These are phyloP conservation scores for Magnolia changhungtana DNA, from an alignment of 164 flowering plant genomes.

Conservation along the genomic window DNA sequence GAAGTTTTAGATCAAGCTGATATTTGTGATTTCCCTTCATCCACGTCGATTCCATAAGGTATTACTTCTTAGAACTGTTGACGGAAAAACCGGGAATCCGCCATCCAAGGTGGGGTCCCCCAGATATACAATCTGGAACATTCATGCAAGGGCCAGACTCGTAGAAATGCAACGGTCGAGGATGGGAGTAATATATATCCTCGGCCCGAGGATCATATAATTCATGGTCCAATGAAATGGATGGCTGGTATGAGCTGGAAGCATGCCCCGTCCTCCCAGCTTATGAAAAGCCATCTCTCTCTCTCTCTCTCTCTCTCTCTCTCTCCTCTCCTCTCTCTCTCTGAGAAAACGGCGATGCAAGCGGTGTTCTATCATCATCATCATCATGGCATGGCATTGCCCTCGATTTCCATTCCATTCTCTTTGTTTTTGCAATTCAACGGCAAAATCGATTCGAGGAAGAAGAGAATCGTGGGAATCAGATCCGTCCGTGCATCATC, in stretches of 20 bases:
- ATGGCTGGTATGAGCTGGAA: not conserved
- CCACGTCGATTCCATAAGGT: no score
- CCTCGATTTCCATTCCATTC: not conserved
- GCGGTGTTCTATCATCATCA: not conserved
- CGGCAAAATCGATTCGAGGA: not conserved
- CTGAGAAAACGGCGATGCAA: not conserved
- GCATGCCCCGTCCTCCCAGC: not conserved
- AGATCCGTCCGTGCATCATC: constrained; percentile 20
- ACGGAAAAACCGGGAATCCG: no score
- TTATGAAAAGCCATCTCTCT: not conserved
- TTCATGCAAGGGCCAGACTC: no score
- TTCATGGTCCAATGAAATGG: not conserved
- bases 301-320: no score
- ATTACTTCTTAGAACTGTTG: no score
- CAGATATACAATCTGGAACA: no score
- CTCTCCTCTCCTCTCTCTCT: not conserved
- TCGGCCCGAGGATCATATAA: no score
- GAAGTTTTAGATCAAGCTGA: no score
- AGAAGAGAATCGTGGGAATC: not conserved
- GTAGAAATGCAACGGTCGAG: no score
- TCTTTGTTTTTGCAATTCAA: not conserved
- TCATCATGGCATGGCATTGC: not conserved
- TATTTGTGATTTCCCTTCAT: no score
- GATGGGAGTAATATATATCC: no score
- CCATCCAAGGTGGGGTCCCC: no score